Evolutionary conservation across 176 grass and related monocot genomes (phyloP).

Genomic region (Themeda triandra): DNA sequence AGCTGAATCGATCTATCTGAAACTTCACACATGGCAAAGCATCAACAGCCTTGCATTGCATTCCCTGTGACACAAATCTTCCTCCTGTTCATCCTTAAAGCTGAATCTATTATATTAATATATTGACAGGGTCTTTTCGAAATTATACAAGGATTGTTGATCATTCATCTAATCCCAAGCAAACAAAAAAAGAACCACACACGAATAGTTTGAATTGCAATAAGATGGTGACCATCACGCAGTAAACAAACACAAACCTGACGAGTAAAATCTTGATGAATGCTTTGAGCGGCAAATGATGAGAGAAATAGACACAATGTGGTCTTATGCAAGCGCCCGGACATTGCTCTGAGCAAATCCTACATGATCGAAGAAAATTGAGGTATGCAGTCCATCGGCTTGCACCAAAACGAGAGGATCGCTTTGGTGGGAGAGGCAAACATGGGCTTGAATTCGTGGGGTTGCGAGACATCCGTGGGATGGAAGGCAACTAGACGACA

Average conservation of each 20-base stretch:
- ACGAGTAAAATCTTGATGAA: background rate
- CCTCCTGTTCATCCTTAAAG: background rate
- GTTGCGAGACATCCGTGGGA: conserved; percentile 41
- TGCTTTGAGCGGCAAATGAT: background rate
- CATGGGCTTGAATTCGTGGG: conserved; percentile 41
- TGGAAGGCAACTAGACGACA: background rate
- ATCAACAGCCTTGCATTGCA: background rate
- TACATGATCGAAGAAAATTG: conserved; percentile 13
- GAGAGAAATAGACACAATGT: background rate
- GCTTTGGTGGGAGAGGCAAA: conserved; percentile 28
- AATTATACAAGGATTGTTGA: background rate
- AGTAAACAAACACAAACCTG: conserved; percentile 21
- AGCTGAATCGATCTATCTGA: conserved; percentile 23
- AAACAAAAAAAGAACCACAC: background rate
- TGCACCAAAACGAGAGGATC: conserved; percentile 23
- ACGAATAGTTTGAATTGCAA: background rate
- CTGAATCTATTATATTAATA: background rate
- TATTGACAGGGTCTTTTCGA: too few species aligned
- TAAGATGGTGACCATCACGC: background rate
- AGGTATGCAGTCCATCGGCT: background rate
- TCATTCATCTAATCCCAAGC: background rate
- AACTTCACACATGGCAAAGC: conserved; percentile 7
- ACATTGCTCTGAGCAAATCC: background rate
- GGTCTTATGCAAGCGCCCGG: background rate
- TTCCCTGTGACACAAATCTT: background rate